Percentiles rank a stretch among this genome's conserved stretches.
These are phyloP conservation scores for Dipodascopsis uninucleata DNA, from an alignment of 805 yeast species.

Conservation along the genomic window DNA sequence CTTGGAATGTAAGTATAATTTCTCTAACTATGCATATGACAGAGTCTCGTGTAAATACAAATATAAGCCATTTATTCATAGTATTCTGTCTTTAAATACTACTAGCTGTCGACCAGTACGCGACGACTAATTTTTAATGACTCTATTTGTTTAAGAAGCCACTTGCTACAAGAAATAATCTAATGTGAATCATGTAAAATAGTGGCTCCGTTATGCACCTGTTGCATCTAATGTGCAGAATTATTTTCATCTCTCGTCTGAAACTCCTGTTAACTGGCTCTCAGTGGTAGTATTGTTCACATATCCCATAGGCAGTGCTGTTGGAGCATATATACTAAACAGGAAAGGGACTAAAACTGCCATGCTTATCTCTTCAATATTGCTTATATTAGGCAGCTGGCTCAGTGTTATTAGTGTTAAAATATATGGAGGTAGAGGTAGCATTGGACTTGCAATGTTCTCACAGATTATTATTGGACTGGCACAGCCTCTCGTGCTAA, in stretches of 20 bases:
- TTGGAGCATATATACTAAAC: constrained; percentile 31
- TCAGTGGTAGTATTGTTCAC: constrained; percentile 36
- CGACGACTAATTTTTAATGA: no score
- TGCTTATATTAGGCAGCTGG: constrained; percentile 35
- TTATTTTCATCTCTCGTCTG: constrained; percentile 28
- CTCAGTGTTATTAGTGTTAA: constrained; percentile 34
- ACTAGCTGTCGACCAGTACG: no score
- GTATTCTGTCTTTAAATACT: no score
- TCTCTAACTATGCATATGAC: no score
- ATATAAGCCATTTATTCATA: no score
- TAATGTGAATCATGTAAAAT: no score
- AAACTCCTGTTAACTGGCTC: constrained; percentile 37
- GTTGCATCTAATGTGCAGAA: constrained; percentile 31
- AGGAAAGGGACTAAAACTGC: constrained; percentile 29
- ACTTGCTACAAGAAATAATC: no score
- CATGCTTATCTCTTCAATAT: constrained; percentile 28
- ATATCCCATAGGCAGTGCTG: constrained; percentile 31
- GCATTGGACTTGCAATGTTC: constrained; percentile 34
- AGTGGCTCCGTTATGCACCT: constrained; percentile 37
- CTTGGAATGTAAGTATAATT: constrained; percentile 35
- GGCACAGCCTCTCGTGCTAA: constrained; percentile 37
- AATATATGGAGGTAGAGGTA: constrained; percentile 17
- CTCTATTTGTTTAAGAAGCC: no score
- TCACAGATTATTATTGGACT: constrained; percentile 38
- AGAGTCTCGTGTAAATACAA: no score